phyloP scores from a whole-genome alignment of 2,329 filamentous ascomycete species.

The Pseudogymnoascus pannorum region DNA sequence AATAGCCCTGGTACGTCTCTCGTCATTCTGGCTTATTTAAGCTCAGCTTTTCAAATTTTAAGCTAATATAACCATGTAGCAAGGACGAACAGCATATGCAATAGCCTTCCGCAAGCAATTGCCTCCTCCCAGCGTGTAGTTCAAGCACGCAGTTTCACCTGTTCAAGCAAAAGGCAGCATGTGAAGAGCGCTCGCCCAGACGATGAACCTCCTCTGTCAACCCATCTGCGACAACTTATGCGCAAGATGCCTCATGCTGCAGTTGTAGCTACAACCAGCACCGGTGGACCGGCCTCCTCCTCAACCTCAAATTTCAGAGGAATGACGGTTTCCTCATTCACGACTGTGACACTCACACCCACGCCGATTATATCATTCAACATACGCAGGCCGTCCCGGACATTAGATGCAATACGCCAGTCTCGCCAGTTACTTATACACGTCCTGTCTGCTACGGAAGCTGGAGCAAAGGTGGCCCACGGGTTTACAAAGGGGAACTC shows the following conservation, averaged over 20 bases:
- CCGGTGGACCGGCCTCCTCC: not conserved
- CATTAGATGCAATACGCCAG: slow-evolving; percentile 20
- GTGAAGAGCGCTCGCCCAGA: not conserved
- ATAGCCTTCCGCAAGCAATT: not conserved
- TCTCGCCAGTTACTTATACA: slow-evolving; percentile 22
- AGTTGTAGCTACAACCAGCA: slow-evolving; percentile 23
- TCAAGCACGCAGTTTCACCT: not conserved
- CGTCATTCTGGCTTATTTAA: not conserved
- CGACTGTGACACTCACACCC: slow-evolving; percentile 24
- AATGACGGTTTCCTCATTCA: slow-evolving; percentile 30
- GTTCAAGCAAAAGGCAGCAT: not conserved
- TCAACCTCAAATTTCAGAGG: slow-evolving; percentile 14
- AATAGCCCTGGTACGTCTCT: slow-evolving; percentile 1
- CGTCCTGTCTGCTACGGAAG: slow-evolving; percentile 16
- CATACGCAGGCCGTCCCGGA: slow-evolving; percentile 25
- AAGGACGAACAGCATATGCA: not conserved
- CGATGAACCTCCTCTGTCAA: slow-evolving; percentile 14
- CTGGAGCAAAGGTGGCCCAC: slow-evolving; percentile 21
- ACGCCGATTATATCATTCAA: slow-evolving; percentile 29
- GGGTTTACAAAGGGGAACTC: slow-evolving; percentile 21
- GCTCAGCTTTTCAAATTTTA: not conserved
- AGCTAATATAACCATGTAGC: not conserved
- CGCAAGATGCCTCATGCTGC: slow-evolving; percentile 24
- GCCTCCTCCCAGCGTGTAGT: not conserved
- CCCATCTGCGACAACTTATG: slow-evolving; percentile 24